These are phyloP conservation scores for Leccinum disarticulatum DNA, from an alignment of 768 basidiomycete species.

Conservation along the genomic window DNA sequence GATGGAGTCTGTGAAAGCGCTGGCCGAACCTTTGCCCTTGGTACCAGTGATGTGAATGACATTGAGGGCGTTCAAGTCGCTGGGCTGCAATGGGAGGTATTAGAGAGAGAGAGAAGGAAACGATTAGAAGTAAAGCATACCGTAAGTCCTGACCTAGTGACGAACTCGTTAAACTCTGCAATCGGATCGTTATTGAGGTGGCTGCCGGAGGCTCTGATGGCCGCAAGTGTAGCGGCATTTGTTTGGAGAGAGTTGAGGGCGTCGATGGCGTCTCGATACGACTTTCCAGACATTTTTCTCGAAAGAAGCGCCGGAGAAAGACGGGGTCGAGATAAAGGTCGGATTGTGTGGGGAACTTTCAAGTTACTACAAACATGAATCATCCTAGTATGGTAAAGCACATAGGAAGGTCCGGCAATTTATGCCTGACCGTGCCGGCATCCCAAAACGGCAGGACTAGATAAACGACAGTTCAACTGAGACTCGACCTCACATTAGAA, in stretches of 20 bases:
- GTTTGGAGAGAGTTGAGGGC: slow-evolving; percentile 81
- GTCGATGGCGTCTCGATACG: slow-evolving; percentile 73
- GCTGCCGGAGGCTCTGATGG: slow-evolving; percentile 69
- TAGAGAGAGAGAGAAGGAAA: slow-evolving; percentile 7
- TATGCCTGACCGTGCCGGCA: background rate
- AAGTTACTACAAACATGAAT: slow-evolving; percentile 8
- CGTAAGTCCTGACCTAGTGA: slow-evolving; percentile 80
- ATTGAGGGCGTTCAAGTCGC: slow-evolving; percentile 83
- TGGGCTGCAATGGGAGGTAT: slow-evolving; percentile 48
- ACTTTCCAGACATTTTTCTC: slow-evolving; percentile 50
- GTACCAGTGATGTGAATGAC: slow-evolving; percentile 97
- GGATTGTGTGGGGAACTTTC: slow-evolving; percentile 2
- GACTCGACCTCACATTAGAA: background rate
- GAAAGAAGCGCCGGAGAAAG: slow-evolving; percentile 8
- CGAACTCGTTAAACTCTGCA: slow-evolving; percentile 88
- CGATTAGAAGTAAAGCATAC: slow-evolving; percentile 44
- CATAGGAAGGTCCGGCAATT: background rate
- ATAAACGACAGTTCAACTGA: too few species aligned
- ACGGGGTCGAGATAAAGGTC: slow-evolving; percentile 8
- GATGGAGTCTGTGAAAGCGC: slow-evolving; percentile 88
- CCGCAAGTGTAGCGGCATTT: slow-evolving; percentile 91
- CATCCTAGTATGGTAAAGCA: background rate
- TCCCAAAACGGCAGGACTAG: background rate
- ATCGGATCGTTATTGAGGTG: slow-evolving; percentile 59
- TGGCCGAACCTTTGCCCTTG: slow-evolving; percentile 97